Evolutionary conservation across 73 alveolate genomes (phyloP).

Genomic region (Paramecium primaurelia): DNA sequence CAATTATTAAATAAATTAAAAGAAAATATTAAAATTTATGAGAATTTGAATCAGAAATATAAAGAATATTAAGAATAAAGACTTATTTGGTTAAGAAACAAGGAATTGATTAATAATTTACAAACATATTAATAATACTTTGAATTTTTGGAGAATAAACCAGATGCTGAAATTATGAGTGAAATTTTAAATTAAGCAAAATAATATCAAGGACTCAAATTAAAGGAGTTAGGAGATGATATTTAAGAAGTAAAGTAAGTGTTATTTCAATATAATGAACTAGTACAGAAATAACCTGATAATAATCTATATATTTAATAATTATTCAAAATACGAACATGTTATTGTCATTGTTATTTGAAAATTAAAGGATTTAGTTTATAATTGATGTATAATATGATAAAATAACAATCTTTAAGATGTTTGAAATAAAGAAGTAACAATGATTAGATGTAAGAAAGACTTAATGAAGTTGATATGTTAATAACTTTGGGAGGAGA

Average conservation of each 20-base stretch:
- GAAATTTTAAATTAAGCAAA: background rate
- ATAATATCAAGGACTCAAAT: background rate
- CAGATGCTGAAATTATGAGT: background rate
- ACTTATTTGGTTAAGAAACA: background rate
- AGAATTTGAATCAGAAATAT: background rate
- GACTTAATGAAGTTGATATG: background rate
- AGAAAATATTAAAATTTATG: background rate
- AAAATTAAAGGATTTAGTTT: background rate
- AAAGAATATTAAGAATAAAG: background rate
- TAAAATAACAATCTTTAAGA: background rate
- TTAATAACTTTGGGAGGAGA: background rate
- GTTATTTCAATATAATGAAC: background rate
- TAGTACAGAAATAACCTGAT: background rate
- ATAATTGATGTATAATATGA: background rate
- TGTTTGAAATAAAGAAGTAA: background rate
- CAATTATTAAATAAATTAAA: background rate
- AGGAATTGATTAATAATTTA: background rate
- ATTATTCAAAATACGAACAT: background rate
- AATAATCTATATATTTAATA: background rate
- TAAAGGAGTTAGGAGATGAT: background rate
- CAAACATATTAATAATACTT: background rate
- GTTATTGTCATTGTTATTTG: background rate
- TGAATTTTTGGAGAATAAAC: background rate
- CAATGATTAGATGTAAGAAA: background rate
- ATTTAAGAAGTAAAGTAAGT: background rate